Conservation (phyloP, 257 asterid genomes). For the Jaltomata sinuosa region DNA sequence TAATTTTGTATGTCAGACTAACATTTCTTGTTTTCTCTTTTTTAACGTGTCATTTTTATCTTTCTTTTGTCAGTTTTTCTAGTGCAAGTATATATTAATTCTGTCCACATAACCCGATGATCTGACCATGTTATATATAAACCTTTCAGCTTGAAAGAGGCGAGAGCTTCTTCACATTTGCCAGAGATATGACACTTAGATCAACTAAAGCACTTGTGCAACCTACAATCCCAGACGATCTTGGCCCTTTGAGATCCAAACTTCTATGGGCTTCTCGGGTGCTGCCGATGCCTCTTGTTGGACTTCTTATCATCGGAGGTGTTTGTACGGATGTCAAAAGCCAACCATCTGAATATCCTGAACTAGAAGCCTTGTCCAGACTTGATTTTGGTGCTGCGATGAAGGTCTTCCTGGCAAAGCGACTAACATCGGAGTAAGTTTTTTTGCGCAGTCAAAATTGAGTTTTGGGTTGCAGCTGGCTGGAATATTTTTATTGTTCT, state of each 20-base stretch:
- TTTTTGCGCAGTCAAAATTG: background rate
- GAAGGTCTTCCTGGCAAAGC: conserved; percentile 91
- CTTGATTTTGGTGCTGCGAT: conserved; percentile 93
- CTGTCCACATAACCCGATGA: background rate
- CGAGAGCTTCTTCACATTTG: conserved; percentile 91
- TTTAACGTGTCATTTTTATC: background rate
- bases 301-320: conserved; percentile 78
- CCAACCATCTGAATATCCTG: conserved; percentile 59
- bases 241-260: conserved; percentile 88
- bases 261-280: conserved; percentile 87
- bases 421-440: conserved; percentile 88
- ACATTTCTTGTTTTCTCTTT: background rate
- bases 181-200: conserved; percentile 84
- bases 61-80: background rate
- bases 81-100: background rate
- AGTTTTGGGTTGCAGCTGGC: background rate
- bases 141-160: conserved; percentile 76
- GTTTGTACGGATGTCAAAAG: conserved; percentile 69
- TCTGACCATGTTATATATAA: background rate
- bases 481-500: background rate
- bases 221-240: conserved; percentile 58
- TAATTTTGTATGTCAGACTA: background rate
- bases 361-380: conserved; percentile 82
- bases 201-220: conserved; percentile 80
- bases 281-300: conserved; percentile 96